These are phyloP conservation scores for Ceratocystis ficicola DNA, from an alignment of 2,329 filamentous ascomycete genomes.

Conservation along the genomic window DNA sequence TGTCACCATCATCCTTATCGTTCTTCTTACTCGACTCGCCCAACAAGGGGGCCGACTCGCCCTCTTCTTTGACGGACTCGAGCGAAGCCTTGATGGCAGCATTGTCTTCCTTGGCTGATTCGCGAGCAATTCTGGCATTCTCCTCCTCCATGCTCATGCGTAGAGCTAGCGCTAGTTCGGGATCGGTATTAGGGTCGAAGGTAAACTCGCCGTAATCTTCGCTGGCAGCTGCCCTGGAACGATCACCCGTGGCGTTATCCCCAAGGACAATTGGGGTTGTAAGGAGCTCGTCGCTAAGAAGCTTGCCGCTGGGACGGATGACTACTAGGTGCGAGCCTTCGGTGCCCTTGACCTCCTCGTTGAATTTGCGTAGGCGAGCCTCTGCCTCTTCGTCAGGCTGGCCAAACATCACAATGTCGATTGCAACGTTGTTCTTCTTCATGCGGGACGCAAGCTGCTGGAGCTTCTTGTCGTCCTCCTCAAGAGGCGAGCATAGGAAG, in stretches of 20 bases:
- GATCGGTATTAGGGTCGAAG: conserved; percentile 82
- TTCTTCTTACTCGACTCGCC: conserved; percentile 31
- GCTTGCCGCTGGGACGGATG: conserved; percentile 78
- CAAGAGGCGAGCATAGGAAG: conserved; percentile 86
- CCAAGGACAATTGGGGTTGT: conserved; percentile 81
- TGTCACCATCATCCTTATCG: conserved; percentile 49
- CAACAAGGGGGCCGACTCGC: conserved; percentile 42
- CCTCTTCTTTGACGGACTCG: conserved; percentile 71
- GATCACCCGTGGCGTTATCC: conserved; percentile 47
- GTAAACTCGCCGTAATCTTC: conserved; percentile 48
- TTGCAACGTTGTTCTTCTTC: conserved; percentile 92
- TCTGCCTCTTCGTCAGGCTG: conserved; percentile 81
- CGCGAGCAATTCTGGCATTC: conserved; percentile 70
- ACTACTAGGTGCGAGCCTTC: conserved; percentile 87
- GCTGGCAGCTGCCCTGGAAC: conserved; percentile 45
- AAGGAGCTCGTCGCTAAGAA: conserved; percentile 85
- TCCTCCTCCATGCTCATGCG: conserved; percentile 98
- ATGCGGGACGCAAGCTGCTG: conserved; percentile 89
- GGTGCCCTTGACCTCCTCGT: conserved; percentile 79
- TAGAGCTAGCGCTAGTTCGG: conserved; percentile 83
- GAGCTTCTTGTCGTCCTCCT: conserved; percentile 79
- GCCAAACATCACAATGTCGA: conserved; percentile 92
- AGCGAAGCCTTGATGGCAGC: conserved; percentile 60
- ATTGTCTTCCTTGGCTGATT: conserved; percentile 47
- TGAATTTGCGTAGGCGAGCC: conserved; percentile 89